phyloP scores from a whole-genome alignment of 352 stramenopile genomes.

The Thalassiosira hispida region DNA sequence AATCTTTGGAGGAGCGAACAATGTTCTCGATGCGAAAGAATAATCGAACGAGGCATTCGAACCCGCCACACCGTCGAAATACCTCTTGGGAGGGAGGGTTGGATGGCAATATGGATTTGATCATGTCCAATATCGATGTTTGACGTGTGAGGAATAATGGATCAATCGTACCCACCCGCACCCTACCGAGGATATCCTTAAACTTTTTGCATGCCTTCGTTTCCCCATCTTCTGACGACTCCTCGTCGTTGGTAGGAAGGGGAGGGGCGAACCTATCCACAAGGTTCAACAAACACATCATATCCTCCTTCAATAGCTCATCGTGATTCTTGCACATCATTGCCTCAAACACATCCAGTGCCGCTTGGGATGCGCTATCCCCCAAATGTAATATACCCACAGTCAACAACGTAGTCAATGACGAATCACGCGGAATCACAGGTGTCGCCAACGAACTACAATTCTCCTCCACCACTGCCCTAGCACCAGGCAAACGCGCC shows the following conservation, averaged over 20 bases:
- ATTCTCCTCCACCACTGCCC: constrained; percentile 35
- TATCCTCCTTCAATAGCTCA: constrained; percentile 62
- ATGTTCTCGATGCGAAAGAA: constrained; percentile 66
- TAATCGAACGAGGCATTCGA: constrained; percentile 67
- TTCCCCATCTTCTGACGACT: too few species aligned
- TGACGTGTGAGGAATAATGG: constrained; percentile 54
- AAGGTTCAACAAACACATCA: constrained; percentile 68
- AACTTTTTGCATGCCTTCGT: too few species aligned
- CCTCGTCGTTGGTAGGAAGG: too few species aligned
- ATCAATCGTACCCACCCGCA: constrained; percentile 22
- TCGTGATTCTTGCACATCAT: constrained; percentile 70
- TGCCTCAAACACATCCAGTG: constrained; percentile 76
- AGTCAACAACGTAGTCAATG: constrained; percentile 61
- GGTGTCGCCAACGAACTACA: constrained; percentile 15
- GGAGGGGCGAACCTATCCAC: constrained; percentile 66
- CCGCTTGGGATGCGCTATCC: constrained; percentile 51
- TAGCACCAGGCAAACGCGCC: constrained; percentile 33
- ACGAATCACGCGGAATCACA: constrained; percentile 35
- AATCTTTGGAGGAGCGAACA: constrained; percentile 23
- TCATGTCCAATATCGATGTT: constrained; percentile 53
- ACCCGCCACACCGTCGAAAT: constrained; percentile 72
- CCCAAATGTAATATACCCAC: constrained; percentile 75
- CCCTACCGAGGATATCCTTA: neutral
- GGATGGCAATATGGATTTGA: constrained; percentile 65
- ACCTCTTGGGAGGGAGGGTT: constrained; percentile 68